These are phyloP conservation scores for Phytophthora idaei DNA, from an alignment of 352 stramenopile species.

Conservation along the genomic window DNA sequence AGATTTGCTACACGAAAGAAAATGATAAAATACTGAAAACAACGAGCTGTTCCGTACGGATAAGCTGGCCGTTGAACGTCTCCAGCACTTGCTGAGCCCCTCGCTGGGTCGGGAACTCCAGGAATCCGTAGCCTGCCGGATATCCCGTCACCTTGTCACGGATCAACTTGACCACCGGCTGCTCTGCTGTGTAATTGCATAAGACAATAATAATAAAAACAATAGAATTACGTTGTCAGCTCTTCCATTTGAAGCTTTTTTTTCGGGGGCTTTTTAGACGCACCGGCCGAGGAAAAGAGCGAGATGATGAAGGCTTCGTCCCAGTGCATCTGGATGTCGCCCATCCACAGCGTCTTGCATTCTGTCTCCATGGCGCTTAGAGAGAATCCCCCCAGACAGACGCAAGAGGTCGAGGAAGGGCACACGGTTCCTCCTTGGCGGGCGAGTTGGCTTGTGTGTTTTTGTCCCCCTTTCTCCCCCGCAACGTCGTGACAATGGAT, in stretches of 20 bases:
- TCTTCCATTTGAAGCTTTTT: neutral
- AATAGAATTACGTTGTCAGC: neutral
- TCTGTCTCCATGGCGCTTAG: constrained; percentile 34
- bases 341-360: constrained; percentile 92
- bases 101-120: constrained; percentile 87
- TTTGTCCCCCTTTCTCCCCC: constrained; percentile 27
- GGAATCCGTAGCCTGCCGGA: constrained; percentile 90
- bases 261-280: neutral
- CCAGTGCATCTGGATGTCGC: constrained; percentile 91
- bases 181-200: constrained; percentile 50
- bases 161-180: constrained; percentile 91
- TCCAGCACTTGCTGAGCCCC: constrained; percentile 88
- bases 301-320: constrained; percentile 89
- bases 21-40: constrained; percentile 1
- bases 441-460: constrained; percentile 30
- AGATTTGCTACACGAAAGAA: constrained; percentile 9
- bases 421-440: constrained; percentile 7
- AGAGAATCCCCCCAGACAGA: neutral
- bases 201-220: constrained; percentile 9
- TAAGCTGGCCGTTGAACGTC: constrained; percentile 85
- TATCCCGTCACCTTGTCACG: constrained; percentile 91
- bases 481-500: constrained; percentile 30
- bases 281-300: constrained; percentile 74
- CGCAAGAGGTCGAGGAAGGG: neutral
- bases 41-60: constrained; percentile 55